Evolutionary conservation across 2,329 filamentous ascomycete species (phyloP), one percentile per base, ranked within the genome.

Genomic region (Tolypocladium ophioglossoides): DNA sequence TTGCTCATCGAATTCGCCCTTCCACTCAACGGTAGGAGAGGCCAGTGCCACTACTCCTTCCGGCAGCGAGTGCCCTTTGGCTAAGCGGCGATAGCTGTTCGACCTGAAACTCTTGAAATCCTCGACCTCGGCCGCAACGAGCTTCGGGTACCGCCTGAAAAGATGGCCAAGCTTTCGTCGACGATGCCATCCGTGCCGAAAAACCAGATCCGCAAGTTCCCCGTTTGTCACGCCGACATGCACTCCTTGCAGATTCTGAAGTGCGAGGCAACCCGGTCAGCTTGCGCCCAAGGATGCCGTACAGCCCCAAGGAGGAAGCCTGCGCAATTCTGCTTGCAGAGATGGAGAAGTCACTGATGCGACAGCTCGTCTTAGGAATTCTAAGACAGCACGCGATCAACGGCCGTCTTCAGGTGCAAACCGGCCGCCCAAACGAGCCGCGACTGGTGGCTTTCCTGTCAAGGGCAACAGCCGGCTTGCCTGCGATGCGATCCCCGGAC

Each of bases 101-200:
- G 84, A 91, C 68, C 78, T 97, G 57, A 85, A 83, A 52, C 90
- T 37, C 80, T 97, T 53, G 91, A 97, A 71, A 96, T 96, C 55
- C 80, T 97, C 57, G 92, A 97, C 71, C 79, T 97, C 53, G 91
- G 91, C 67, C 83, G 89, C 62, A 97, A 97, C 68, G 89, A 86
- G 68, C 84, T 97, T 57, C 82, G 80, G 49, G 75, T 80, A 10
- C 78, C 96, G 2, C 91, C 92, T 0, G 82, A 85, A 48, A 87
- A 91, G 53, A 88, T 96, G 57, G 82, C 81, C 56, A 89, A 85
- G 64, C 76, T 97, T 63, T 85, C 85, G 7, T 95, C 89, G 59
- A 95, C 95, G 66, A 91, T 96, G 18, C 77, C 96, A 53, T 91
- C 91, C 2, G 80, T 96, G 39, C 87, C 89, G 61, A 89, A 88